These are phyloP conservation scores for Ophiostoma sp. DNA, from an alignment of 2,329 filamentous ascomycete genomes.

Conservation along the genomic window DNA sequence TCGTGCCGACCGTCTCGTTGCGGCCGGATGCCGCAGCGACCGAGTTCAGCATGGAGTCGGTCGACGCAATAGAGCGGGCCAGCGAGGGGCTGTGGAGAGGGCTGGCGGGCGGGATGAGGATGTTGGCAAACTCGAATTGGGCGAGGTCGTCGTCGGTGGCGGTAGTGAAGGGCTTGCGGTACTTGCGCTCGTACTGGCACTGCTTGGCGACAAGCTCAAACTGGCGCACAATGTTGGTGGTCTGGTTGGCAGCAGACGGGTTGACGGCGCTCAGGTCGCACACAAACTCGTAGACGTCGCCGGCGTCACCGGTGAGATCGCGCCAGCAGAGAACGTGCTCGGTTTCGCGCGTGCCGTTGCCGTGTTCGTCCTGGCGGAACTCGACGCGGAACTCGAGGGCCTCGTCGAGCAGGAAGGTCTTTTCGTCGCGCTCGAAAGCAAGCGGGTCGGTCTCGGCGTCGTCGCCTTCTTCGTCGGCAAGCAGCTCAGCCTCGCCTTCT, in stretches of 20 bases:
- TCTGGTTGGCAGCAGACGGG: slow-evolving; percentile 24
- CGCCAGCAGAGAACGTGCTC: slow-evolving; percentile 90
- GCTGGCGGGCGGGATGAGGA: slow-evolving; percentile 59
- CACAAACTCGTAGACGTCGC: slow-evolving; percentile 96
- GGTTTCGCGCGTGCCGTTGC: slow-evolving; percentile 44
- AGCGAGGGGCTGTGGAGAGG: slow-evolving; percentile 55
- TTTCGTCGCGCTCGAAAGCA: slow-evolving; percentile 83
- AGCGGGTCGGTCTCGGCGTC: slow-evolving; percentile 72
- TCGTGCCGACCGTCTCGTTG: slow-evolving; percentile 30
- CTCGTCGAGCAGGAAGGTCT: slow-evolving; percentile 93
- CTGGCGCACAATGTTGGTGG: slow-evolving; percentile 62
- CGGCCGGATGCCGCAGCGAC: slow-evolving; percentile 30
- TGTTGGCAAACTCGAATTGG: slow-evolving; percentile 72
- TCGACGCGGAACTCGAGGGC: slow-evolving; percentile 81
- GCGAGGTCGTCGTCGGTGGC: slow-evolving; percentile 76
- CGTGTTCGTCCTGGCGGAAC: slow-evolving; percentile 58
- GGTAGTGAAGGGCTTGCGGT: slow-evolving; percentile 69
- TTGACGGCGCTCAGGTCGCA: slow-evolving; percentile 54
- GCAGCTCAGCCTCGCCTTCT: slow-evolving; percentile 87
- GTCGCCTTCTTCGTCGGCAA: slow-evolving; percentile 83
- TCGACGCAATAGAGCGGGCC: slow-evolving; percentile 50
- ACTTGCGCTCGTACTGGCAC: slow-evolving; percentile 98
- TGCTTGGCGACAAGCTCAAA: slow-evolving; percentile 81
- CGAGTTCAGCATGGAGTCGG: slow-evolving; percentile 49
- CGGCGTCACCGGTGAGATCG: slow-evolving; percentile 86